These are phyloP conservation scores for Breviolum minutum DNA, from an alignment of 73 alveolate species.

Conservation along the genomic window DNA sequence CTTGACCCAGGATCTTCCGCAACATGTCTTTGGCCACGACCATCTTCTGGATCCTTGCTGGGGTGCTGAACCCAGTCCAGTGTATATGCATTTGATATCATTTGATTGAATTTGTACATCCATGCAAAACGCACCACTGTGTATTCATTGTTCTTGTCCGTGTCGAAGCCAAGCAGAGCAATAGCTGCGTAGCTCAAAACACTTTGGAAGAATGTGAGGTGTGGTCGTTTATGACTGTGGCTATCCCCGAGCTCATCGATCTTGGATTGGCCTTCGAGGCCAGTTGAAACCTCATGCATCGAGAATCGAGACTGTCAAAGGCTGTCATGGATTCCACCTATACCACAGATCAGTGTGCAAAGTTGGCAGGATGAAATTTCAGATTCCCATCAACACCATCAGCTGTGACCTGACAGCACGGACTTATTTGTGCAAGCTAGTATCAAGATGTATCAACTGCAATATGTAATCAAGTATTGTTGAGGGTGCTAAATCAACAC, in stretches of 20 bases:
- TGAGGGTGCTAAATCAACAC: too few relatives aligned
- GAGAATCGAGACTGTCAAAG: too few relatives aligned
- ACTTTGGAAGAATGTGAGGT: not conserved
- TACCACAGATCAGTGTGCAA: too few relatives aligned
- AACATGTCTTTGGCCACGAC: constrained; percentile 67
- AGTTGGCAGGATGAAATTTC: constrained; percentile 35
- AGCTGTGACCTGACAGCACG: not conserved
- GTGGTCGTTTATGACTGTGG: constrained; percentile 67
- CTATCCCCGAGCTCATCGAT: constrained; percentile 76
- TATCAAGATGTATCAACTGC: too few relatives aligned
- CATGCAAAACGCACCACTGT: not conserved
- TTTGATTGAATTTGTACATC: not conserved
- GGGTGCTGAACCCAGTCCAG: constrained; percentile 29
- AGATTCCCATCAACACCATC: not conserved
- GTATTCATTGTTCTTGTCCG: not conserved
- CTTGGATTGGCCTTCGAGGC: constrained; percentile 87
- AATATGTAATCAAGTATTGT: too few relatives aligned
- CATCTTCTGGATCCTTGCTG: constrained; percentile 86
- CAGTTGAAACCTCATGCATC: not conserved
- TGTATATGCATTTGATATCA: not conserved
- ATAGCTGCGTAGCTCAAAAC: not conserved
- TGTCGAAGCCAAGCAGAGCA: not conserved
- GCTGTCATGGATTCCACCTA: too few relatives aligned
- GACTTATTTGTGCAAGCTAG: not conserved
- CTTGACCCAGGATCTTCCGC: constrained; percentile 65